Base-by-base conservation (phyloP, 2,329 filamentous ascomycete genomes). In the Rutstroemia sp. region DNA sequence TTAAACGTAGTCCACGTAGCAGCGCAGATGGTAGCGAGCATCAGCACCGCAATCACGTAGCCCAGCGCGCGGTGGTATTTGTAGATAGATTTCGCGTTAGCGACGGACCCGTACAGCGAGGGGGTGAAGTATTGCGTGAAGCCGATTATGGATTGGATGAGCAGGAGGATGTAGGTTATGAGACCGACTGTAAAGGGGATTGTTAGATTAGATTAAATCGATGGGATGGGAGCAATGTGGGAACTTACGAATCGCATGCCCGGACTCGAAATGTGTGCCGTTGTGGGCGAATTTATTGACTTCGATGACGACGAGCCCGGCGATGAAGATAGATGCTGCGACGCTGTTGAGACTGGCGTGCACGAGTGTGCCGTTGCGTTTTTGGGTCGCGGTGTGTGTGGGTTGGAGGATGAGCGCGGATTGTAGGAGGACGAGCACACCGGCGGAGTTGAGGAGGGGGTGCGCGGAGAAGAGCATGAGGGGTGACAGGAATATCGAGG, bases 401-500 rank as follows among this genome's bases (percentile, higher is more conserved):
- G 92, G 94, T 71, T 99, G 94, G 38, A 97, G 80, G 63, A 94
- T 75, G 52, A 97, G 83, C 62, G 92, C 83, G 55, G 86, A 87
- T 76, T 96, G 87, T 18, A 88, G 80, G 65, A 94, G 77, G 57
- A 90, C 77, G 60, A 96, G 77, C 58, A 95, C 71, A 49, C 84
- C 91, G 57, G 87, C 62, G 10, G 75, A 78, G 73, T 81, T 77
- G 58, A 85, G 76, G 69, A 96, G 84, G 7, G 92, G 92, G 71
- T 97, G 92, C 8, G 86, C 83, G 18, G 90, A 91, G 79, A 97
- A 96, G 65, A 96, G 83, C 41, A 89, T 88, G 60, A 95, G 69
- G 30, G 75, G 61, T 46, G 79, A 77, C 44, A 83, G 80, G 68
- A 96, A 82, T 62, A 96, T 81, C 56, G 81, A 81, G 47, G 82